Evolutionary conservation across 2,329 filamentous ascomycete genomes (phyloP), one percentile per base, ranked within the genome.

Genomic region (Aspergillus melleus): DNA sequence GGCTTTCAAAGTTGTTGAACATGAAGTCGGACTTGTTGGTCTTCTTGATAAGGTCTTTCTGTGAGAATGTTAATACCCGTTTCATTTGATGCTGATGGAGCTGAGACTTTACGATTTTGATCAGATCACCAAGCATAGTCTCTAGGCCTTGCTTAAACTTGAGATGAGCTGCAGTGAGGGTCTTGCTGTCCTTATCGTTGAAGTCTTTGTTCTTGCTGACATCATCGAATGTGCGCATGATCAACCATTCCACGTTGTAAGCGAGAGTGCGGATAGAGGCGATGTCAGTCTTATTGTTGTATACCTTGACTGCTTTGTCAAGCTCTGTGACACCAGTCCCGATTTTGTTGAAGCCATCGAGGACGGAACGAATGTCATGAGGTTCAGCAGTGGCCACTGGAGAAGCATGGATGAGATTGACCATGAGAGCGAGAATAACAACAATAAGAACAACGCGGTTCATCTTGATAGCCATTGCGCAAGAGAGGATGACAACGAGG

Each of bases 401-500:
- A 24, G 19, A 4, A 5, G 44, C 44, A 22, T 22, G 19, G 44
- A 22, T 24, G 6, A 47, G 4, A 19, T 14, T 47, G 44, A 47
- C 4, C 19, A 47, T 24, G 44, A 24, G 22, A 14, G 20, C 4
- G 22, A 47, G 44, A 46, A 46, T 8, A 20, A 46, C 16, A 46
- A 14, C 19, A 46, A 46, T 16, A 5, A 46, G 16, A 9, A 19
- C 10, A 20, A 46, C 8, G 42, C 2, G 9, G 14, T 46, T 46
- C 42, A 46, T 46, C 19, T 46, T 46, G 42, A 19, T 8, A 6
- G 19, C 16, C 12, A 9, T 46, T 16, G 42, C 2, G 39, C 11
- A 16, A 11, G 39, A 42, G n/a, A 42, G 39, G n/a, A 42, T 4
- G 79, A 82, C 2, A 29, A 29, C 26, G 26, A 29, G 26, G 26